A percentile compares a stretch with the other conserved stretches of the same genome.
Evolutionary conservation across 805 yeast species (phyloP).

Genomic region (Candida odintsovae): DNA sequence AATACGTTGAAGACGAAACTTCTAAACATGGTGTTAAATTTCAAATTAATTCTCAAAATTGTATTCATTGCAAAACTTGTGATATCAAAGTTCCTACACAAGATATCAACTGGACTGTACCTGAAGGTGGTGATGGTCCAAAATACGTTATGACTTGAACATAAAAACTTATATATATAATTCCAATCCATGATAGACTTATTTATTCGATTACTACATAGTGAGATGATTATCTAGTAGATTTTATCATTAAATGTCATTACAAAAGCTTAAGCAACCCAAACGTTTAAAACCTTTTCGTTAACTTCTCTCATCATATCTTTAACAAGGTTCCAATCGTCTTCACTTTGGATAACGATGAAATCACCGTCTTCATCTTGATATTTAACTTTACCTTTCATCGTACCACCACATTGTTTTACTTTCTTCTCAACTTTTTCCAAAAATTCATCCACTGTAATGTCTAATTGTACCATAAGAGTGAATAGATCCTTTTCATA

Average conservation of each 20-base stretch:
- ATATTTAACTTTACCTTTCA: conserved; percentile 59
- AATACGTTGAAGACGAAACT: conserved; percentile 65
- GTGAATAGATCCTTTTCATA: conserved; percentile 52
- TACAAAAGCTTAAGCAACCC: conserved; percentile 27
- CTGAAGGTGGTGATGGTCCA: conserved; percentile 99
- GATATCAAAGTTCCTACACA: conserved; percentile 95
- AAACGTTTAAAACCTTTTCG: conserved; percentile 40
- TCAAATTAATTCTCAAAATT: conserved; percentile 93
- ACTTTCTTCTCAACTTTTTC: conserved; percentile 54
- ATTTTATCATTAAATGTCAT: conserved; percentile 5
- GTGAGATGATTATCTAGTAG: not conserved
- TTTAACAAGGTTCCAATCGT: conserved; percentile 82
- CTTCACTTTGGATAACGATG: conserved; percentile 78
- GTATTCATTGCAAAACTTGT: conserved; percentile 98
- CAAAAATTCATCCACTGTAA: conserved; percentile 46
- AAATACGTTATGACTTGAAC: conserved; percentile 76
- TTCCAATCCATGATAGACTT: not conserved
- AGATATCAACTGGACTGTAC: conserved; percentile 94
- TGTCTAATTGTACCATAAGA: conserved; percentile 51
- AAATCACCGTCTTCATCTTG: conserved; percentile 95
- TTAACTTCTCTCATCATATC: conserved; percentile 55
- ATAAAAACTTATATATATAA: not conserved
- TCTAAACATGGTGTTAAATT: conserved; percentile 64
- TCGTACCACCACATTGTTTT: conserved; percentile 43
- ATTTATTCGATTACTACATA: not conserved